Conservation (phyloP, 2,329 filamentous ascomycete species). For the Sarocladiaceae sp. region DNA sequence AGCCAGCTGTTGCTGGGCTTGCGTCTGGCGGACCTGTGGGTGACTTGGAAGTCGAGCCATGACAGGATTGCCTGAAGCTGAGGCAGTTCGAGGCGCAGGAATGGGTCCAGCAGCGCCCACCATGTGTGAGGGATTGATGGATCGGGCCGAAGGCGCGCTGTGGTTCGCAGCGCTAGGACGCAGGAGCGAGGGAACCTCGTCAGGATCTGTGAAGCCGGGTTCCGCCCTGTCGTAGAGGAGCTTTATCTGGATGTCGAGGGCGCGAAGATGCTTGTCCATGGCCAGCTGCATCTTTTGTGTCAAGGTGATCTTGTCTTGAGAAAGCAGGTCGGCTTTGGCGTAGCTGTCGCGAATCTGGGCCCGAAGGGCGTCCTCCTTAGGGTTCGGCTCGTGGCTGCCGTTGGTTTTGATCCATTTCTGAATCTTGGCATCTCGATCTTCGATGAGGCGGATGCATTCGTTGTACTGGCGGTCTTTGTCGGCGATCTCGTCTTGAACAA, state of each 20-base stretch:
- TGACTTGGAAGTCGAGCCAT: conserved; percentile 36
- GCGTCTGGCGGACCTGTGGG: conserved; percentile 42
- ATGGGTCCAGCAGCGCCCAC: conserved; percentile 17
- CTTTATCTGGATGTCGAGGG: conserved; percentile 58
- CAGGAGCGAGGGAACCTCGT: conserved; percentile 58
- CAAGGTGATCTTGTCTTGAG: conserved; percentile 68
- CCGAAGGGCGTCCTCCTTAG: conserved; percentile 65
- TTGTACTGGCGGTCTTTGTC: conserved; percentile 70
- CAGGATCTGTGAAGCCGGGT: conserved; percentile 54
- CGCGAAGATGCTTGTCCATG: conserved; percentile 57
- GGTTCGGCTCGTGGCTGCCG: conserved; percentile 65
- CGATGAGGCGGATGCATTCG: conserved; percentile 62
- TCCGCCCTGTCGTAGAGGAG: conserved; percentile 54
- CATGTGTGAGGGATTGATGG: conserved; percentile 36
- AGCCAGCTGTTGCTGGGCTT: conserved; percentile 20
- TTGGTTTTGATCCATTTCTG: conserved; percentile 78
- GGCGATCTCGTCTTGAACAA: conserved; percentile 76
- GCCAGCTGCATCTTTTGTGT: conserved; percentile 56
- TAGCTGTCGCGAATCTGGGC: conserved; percentile 63
- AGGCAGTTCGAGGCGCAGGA: conserved; percentile 24
- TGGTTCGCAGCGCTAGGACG: conserved; percentile 51
- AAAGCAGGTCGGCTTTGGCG: conserved; percentile 60
- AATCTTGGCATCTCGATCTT: conserved; percentile 65
- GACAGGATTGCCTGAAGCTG: conserved; percentile 27
- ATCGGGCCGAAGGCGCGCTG: conserved; percentile 30